phyloP scores from a whole-genome alignment of 1,284 basidiomycete species.

The Naganishia cerealis region DNA sequence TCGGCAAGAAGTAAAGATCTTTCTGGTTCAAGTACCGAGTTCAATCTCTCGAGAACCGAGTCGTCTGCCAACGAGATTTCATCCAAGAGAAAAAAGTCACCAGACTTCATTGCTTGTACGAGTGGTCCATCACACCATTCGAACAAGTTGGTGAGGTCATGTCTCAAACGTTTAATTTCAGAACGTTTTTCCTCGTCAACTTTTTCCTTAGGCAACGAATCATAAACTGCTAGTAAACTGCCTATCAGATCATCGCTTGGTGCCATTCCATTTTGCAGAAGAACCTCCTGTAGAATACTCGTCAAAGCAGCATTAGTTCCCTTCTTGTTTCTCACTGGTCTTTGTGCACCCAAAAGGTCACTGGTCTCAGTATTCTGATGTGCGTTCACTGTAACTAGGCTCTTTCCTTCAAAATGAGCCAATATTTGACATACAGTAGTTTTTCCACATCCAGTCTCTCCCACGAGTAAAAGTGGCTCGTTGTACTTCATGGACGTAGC shows the following conservation, averaged over 20 bases:
- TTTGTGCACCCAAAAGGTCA: constrained; percentile 89
- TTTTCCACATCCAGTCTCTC: constrained; percentile 96
- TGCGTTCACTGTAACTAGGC: constrained; percentile 80
- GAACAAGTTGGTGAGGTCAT: constrained; percentile 60
- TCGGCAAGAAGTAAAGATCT: constrained; percentile 91
- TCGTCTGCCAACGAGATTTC: constrained; percentile 98
- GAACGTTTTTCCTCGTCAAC: no score
- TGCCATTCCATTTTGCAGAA: constrained; percentile 49
- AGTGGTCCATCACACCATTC: constrained; percentile 97
- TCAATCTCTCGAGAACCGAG: constrained; percentile 93
- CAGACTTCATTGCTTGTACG: constrained; percentile 85
- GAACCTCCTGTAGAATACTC: no score
- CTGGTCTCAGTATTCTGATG: constrained; percentile 99
- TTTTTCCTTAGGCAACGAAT: no score
- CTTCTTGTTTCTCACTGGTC: constrained; percentile 91
- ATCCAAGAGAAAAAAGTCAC: constrained; percentile 89
- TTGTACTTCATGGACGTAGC: constrained; percentile 82
- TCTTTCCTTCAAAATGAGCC: constrained; percentile 66
- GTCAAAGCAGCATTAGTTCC: no score
- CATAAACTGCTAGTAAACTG: background rate
- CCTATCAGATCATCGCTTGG: background rate
- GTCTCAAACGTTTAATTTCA: no score
- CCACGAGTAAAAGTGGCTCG: constrained; percentile 95
- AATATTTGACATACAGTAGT: constrained; percentile 94
- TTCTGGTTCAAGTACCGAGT: constrained; percentile 90